phyloP scores from a whole-genome alignment of 2,329 filamentous ascomycete genomes.

The Aspergillus unguis region DNA sequence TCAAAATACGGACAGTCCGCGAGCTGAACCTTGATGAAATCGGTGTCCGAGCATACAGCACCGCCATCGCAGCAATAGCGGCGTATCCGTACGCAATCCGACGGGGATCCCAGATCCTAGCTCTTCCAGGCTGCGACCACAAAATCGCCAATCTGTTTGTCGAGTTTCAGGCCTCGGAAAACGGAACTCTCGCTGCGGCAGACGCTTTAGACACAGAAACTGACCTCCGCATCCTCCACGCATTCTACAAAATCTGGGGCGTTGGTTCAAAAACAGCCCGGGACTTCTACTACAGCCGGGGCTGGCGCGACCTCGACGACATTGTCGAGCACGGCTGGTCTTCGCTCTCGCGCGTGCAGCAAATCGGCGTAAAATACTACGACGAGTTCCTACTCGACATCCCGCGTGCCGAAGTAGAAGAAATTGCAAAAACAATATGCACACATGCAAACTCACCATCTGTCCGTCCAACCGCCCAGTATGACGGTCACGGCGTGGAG shows the following conservation, averaged over 20 bases:
- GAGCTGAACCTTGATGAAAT: constrained; percentile 71
- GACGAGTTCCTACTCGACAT: constrained; percentile 76
- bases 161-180: constrained; percentile 62
- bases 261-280: constrained; percentile 77
- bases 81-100: constrained; percentile 68
- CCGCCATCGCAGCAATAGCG: constrained; percentile 75
- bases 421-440: constrained; percentile 63
- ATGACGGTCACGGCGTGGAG: constrained; percentile 47
- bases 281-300: constrained; percentile 71
- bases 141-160: constrained; percentile 76
- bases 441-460: constrained; percentile 57
- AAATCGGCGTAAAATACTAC: constrained; percentile 92
- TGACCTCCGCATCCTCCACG: constrained; percentile 60
- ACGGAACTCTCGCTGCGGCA: constrained; percentile 61
- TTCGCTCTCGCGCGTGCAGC: constrained; percentile 71
- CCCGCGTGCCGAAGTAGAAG: constrained; percentile 67
- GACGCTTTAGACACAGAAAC: constrained; percentile 62
- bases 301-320: constrained; percentile 83
- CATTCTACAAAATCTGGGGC: constrained; percentile 89
- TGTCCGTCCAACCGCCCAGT: constrained; percentile 51
- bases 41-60: constrained; percentile 81
- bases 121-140: constrained; percentile 72
- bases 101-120: constrained; percentile 42
- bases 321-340: constrained; percentile 79
- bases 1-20: constrained; percentile 69